Evolutionary conservation across 257 asterid genomes (phyloP).

Genomic region (Leonotis leonurus): DNA sequence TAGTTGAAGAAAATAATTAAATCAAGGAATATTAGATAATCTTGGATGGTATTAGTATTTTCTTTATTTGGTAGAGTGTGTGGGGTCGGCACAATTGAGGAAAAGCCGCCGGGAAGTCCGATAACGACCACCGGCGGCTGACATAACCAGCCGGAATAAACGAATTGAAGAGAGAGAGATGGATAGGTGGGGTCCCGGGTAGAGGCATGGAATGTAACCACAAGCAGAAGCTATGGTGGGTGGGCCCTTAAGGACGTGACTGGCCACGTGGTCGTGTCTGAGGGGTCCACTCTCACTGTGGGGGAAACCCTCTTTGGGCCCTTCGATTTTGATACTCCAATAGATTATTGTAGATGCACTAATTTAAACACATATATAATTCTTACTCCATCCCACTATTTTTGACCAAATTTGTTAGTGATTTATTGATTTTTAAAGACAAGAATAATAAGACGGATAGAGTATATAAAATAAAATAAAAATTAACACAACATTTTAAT

Average conservation of each 20-base stretch:
- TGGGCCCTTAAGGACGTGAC: conserved; percentile 53
- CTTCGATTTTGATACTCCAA: conserved; percentile 6
- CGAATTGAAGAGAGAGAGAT: background rate
- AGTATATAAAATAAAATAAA: too few species aligned
- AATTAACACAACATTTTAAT: too few species aligned
- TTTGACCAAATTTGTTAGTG: too few species aligned
- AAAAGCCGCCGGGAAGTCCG: conserved; percentile 35
- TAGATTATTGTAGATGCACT: background rate
- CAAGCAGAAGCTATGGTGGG: conserved; percentile 40
- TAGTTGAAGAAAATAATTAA: background rate
- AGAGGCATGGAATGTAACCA: conserved; percentile 33
- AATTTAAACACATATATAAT: background rate
- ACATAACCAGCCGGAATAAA: conserved; percentile 31
- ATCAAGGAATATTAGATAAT: background rate
- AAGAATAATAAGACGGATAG: too few species aligned
- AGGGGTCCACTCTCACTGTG: conserved; percentile 20
- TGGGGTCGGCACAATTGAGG: conserved; percentile 25
- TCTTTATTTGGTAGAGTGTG: conserved; percentile 10
- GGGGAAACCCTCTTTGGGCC: conserved; percentile 17
- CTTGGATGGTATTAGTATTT: background rate
- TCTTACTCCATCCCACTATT: too few species aligned
- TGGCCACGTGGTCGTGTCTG: conserved; percentile 67
- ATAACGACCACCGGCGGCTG: conserved; percentile 38
- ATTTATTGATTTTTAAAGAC: too few species aligned
- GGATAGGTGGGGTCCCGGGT: conserved; percentile 27